A percentile compares a stretch with the other conserved stretches of the same genome.
Evolutionary conservation across 1,284 basidiomycete genomes (phyloP).

Genomic region (Trichosporon ovoides): DNA sequence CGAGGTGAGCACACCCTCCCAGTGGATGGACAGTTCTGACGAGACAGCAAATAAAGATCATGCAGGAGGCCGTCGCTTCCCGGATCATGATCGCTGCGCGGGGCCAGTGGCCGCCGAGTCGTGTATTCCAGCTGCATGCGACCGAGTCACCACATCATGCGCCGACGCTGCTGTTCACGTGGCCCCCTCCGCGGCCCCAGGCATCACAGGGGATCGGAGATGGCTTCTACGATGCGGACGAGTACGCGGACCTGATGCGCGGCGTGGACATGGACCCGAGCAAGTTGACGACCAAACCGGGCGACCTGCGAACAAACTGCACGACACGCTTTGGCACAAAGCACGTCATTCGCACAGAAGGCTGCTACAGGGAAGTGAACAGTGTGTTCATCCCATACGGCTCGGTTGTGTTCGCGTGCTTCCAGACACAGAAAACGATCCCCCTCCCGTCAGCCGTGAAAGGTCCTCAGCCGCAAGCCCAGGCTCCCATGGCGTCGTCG

Average conservation of each 20-base stretch:
- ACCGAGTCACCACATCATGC: constrained; percentile 18
- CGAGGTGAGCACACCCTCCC: constrained; percentile 47
- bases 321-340: constrained; percentile 82
- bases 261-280: constrained; percentile 63
- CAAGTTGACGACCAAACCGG: constrained; percentile 49
- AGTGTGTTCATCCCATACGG: constrained; percentile 93
- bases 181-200: constrained; percentile 61
- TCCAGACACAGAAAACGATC: constrained; percentile 58
- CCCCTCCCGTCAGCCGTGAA: constrained; percentile 1
- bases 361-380: constrained; percentile 61
- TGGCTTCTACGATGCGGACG: constrained; percentile 68
- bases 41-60: constrained; percentile 31
- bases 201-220: constrained; percentile 27
- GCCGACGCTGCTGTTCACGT: constrained; percentile 63
- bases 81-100: constrained; percentile 24
- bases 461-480: not conserved
- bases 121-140: constrained; percentile 48
- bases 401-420: constrained; percentile 53
- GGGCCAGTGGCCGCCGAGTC: constrained; percentile 35
- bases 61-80: constrained; percentile 30
- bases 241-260: constrained; percentile 74
- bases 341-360: constrained; percentile 61
- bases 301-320: constrained; percentile 82
- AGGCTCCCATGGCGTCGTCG: not conserved
- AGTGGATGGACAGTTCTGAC: not conserved